Evolutionary conservation across 768 basidiomycete species (phyloP).

Genomic region (Pleurotus sapidus): DNA sequence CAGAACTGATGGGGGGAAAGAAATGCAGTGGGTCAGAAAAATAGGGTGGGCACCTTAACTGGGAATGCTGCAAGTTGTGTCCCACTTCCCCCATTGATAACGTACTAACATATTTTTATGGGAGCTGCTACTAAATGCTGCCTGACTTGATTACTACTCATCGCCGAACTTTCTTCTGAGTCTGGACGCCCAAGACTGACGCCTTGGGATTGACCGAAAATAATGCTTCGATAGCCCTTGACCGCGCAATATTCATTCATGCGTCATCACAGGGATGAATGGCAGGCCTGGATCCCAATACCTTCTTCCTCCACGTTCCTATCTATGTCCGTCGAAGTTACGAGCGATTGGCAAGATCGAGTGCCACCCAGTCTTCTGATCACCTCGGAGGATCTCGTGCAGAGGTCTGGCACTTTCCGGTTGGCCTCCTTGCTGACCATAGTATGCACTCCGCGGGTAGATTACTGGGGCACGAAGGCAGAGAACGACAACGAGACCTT

Average conservation of each 20-base stretch:
- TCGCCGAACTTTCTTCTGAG: constrained; percentile 79
- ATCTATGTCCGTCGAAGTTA: constrained; percentile 61
- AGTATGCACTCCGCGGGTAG: constrained; percentile 72
- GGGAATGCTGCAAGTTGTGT: constrained; percentile 62
- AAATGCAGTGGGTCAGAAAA: constrained; percentile 22
- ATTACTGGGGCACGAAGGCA: constrained; percentile 63
- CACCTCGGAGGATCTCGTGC: constrained; percentile 20
- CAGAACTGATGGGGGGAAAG: constrained; percentile 52
- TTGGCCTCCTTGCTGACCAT: constrained; percentile 68
- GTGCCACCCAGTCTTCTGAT: constrained; percentile 24
- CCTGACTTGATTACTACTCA: constrained; percentile 87
- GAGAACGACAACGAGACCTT: constrained; percentile 69
- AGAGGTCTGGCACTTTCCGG: constrained; percentile 67
- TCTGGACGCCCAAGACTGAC: constrained; percentile 72
- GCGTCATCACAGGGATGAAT: constrained; percentile 55
- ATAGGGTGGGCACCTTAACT: constrained; percentile 62
- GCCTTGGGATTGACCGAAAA: constrained; percentile 27
- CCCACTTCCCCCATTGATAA: background rate
- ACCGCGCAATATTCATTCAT: constrained; percentile 72
- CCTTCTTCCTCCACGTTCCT: constrained; percentile 78
- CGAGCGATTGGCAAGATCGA: constrained; percentile 73
- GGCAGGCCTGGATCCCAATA: constrained; percentile 73
- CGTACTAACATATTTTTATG: constrained; percentile 28
- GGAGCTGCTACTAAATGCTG: constrained; percentile 74
- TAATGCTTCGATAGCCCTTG: constrained; percentile 40